Evolutionary conservation across 176 grass and related monocot species (phyloP), one percentile per base, ranked within the genome.

Genomic region (Oropetium thomaeum): DNA sequence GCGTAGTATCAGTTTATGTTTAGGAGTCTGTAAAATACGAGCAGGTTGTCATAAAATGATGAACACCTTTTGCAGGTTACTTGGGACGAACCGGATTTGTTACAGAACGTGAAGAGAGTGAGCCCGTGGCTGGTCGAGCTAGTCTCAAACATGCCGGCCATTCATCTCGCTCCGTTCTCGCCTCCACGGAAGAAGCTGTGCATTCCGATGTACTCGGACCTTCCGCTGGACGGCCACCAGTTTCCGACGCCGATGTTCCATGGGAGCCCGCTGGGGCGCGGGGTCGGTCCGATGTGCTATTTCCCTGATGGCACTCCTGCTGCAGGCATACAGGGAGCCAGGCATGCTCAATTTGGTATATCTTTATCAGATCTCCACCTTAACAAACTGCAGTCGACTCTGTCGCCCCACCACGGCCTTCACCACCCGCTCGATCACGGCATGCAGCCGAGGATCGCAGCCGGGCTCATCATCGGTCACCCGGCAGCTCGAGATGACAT

Each of bases 271-370:
- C 87, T 87, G 42, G 65, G 79, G 11, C 79, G 82, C 6, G 75
- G 82, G 12, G 76, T 68, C 39, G 83, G 64, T 57, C 83, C 86
- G 33, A 69, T 89, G 86, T 89, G 86, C 90, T 92, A 85, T 38
- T 92, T 88, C 79, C 89, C 80, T 39, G 86, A 91, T 48, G 82
- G 76, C 67, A 89, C 85, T 92, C 91, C 89, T 96, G 87, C 89
- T 96, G 87, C 87, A 86, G 91, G 89, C 87, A 90, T 99, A 99
- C 96, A 99, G 96, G 96, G 96, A 99, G 92, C 96, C 96, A 99
- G 96, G 96, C 96, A 99, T 99, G 87, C 96, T 90, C 92, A 87
- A 86, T 99, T 99, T 73, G 96, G 91, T 79, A 76, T 92, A 86
- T 80, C 96, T 84, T 84, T 93, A 82, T 81, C 89, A 61, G 91